These are phyloP conservation scores for Coemansia sp. DNA, from an alignment of 192 early-diverging fungal species.

Conservation along the genomic window DNA sequence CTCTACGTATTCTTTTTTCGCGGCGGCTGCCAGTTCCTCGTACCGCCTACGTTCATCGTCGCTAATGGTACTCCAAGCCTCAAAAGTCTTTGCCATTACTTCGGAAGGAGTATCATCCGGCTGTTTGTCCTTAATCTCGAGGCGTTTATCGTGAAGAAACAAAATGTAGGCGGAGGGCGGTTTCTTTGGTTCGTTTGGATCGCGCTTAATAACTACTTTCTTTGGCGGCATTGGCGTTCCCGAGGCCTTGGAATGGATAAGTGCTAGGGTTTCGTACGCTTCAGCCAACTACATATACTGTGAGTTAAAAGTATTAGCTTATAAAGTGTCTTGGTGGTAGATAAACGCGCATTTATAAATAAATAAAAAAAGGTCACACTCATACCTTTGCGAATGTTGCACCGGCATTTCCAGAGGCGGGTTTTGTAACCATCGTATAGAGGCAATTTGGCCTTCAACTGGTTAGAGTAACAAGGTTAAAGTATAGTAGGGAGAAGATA, in stretches of 20 bases:
- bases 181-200: constrained; percentile 3
- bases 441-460: neutral
- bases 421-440: neutral
- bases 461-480: neutral
- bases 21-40: neutral
- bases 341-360: neutral
- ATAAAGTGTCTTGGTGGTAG: neutral
- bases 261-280: constrained; percentile 6
- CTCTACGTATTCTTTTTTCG: neutral
- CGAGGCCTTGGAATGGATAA: neutral
- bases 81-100: neutral
- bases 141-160: constrained; percentile 4
- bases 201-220: neutral
- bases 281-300: neutral
- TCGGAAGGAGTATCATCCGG: neutral
- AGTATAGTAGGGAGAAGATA: neutral
- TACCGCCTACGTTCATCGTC: constrained; percentile 4
- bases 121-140: neutral
- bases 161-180: neutral
- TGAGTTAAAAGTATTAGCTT: neutral
- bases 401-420: constrained; percentile 5
- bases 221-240: neutral
- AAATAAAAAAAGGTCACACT: neutral
- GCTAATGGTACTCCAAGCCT: constrained; percentile 2
- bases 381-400: constrained; percentile 5